Conservation (phyloP, 2,329 filamentous ascomycete species). For the Epichloe hybrida region DNA sequence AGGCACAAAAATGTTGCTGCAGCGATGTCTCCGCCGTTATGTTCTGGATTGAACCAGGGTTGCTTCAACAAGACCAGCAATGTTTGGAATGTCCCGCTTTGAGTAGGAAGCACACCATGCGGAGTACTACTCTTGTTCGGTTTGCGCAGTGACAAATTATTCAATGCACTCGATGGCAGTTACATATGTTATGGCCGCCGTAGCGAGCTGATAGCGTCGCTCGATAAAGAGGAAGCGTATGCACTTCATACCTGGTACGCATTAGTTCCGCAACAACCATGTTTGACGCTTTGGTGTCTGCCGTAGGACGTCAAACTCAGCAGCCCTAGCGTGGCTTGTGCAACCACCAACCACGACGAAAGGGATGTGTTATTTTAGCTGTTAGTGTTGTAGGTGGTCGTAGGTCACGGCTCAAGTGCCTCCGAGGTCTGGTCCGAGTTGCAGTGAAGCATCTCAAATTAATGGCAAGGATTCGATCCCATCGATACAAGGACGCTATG, state of each 20-base stretch:
- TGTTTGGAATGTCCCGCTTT: not conserved
- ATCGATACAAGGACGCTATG: not conserved
- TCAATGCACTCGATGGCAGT: too few relatives aligned
- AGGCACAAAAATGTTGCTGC: not conserved
- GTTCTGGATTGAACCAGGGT: not conserved
- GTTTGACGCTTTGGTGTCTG: not conserved
- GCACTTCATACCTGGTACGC: not conserved
- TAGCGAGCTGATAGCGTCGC: too few relatives aligned
- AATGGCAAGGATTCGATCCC: not conserved
- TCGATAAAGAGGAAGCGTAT: not conserved
- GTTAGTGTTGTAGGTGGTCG: not conserved
- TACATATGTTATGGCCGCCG: not conserved
- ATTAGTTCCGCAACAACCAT: not conserved
- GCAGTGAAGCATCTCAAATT: not conserved
- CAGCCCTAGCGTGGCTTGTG: not conserved
- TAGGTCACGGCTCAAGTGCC: not conserved
- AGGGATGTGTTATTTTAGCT: not conserved
- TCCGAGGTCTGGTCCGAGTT: not conserved
- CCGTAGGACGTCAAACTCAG: not conserved
- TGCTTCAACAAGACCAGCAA: not conserved
- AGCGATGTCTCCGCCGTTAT: not conserved
- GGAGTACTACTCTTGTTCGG: not conserved
- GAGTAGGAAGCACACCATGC: too few relatives aligned
- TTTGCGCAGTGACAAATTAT: not conserved
- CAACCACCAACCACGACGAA: not conserved